A percentile compares a stretch with the other conserved stretches of the same genome.
Evolutionary conservation across 177 flowering plant species (phyloP).

Genomic region (Vitis hybrid): DNA sequence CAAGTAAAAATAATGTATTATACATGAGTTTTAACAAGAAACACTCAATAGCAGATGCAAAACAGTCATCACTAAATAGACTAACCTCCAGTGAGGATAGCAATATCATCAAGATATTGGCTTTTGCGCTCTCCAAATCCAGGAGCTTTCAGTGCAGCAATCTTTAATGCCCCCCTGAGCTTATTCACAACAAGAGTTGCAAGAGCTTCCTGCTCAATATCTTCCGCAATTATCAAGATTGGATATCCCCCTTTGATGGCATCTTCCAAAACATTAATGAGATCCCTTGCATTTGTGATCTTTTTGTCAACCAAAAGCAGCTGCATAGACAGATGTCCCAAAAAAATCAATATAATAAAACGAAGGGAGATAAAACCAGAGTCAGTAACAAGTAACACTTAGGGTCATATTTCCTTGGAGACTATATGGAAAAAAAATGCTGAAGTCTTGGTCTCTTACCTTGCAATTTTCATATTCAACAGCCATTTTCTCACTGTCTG

Average conservation of each 20-base stretch:
- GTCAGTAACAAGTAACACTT: no score
- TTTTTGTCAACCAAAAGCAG: conserved; percentile 91
- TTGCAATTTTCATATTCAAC: conserved; percentile 94
- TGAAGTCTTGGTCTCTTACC: conserved; percentile 31
- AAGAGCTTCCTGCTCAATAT: conserved; percentile 94
- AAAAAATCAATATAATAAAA: no score
- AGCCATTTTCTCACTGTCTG: conserved; percentile 93
- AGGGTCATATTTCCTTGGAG: no score
- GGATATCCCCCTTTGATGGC: conserved; percentile 86
- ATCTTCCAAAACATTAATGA: conserved; percentile 76
- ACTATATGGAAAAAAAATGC: no score
- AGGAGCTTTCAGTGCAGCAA: conserved; percentile 97
- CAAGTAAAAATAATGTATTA: neutral
- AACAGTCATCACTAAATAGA: neutral
- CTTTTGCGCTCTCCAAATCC: conserved; percentile 98
- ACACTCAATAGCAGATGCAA: neutral
- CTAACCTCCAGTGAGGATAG: conserved; percentile 84
- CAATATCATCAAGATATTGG: conserved; percentile 96
- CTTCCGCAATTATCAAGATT: conserved; percentile 82
- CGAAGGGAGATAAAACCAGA: no score
- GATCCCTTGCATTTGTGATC: conserved; percentile 91
- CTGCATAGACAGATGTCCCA: conserved; percentile 36
- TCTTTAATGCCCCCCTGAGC: conserved; percentile 82
- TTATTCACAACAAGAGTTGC: conserved; percentile 98
- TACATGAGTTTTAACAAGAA: neutral